These are phyloP conservation scores for Boletus calvinii DNA, from an alignment of 1,284 basidiomycete genomes.

Conservation along the genomic window DNA sequence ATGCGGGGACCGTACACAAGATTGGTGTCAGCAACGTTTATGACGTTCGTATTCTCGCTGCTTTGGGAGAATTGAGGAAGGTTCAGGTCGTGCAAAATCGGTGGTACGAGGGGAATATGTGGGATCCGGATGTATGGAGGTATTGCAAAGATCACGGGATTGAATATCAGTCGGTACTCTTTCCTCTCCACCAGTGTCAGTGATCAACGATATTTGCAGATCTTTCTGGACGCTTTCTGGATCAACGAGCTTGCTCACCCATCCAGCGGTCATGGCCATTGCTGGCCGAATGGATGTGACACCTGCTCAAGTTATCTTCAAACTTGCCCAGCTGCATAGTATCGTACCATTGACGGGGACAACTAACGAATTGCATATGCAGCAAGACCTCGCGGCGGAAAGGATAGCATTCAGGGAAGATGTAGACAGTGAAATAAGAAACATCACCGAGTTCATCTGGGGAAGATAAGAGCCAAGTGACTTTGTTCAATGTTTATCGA, in stretches of 20 bases:
- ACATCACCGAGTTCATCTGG: conserved; percentile 37
- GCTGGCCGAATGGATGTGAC: conserved; percentile 52
- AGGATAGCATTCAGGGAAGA: conserved; percentile 41
- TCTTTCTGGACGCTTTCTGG: conserved; percentile 87
- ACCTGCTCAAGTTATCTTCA: conserved; percentile 64
- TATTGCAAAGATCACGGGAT: conserved; percentile 59
- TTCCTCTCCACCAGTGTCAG: neutral
- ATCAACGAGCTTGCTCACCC: conserved; percentile 58
- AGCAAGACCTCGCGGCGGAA: conserved; percentile 54
- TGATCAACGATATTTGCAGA: conserved; percentile 38
- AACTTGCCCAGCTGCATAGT: conserved; percentile 59
- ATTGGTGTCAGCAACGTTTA: conserved; percentile 82
- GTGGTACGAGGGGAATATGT: conserved; percentile 78
- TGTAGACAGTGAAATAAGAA: conserved; percentile 42
- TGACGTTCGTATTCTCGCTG: conserved; percentile 53
- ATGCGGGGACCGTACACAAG: conserved; percentile 56
- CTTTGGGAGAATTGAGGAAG: conserved; percentile 51
- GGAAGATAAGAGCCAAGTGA: conserved; percentile 15
- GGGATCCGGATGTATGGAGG: conserved; percentile 61
- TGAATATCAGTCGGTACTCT: conserved; percentile 64
- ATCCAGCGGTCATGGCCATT: conserved; percentile 47
- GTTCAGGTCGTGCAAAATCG: conserved; percentile 78
- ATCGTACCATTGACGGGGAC: conserved; percentile 68
- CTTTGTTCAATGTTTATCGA: neutral
- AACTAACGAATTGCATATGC: conserved; percentile 60